These are phyloP conservation scores for Collybia mongolica DNA, from an alignment of 768 basidiomycete genomes.

Conservation along the genomic window DNA sequence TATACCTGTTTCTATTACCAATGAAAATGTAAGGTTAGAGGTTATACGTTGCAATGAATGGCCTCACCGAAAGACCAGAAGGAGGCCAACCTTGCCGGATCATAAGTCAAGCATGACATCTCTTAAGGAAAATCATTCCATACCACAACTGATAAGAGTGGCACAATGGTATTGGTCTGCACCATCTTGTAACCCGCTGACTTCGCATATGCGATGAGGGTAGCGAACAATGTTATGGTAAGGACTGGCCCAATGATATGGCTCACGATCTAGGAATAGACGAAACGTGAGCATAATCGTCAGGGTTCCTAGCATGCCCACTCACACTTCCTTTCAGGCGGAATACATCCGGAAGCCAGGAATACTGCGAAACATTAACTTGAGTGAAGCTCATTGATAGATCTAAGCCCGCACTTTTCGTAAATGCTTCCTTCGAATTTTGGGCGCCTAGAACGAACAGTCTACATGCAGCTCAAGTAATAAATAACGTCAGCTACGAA, in stretches of 20 bases:
- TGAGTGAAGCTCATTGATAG: too few species aligned
- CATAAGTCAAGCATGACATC: constrained; percentile 1
- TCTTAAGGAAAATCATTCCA: constrained; percentile 25
- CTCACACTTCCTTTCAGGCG: constrained; percentile 80
- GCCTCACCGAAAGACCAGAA: constrained; percentile 77
- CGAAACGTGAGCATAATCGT: constrained; percentile 6
- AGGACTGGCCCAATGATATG: constrained; percentile 80
- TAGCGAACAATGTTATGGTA: constrained; percentile 78
- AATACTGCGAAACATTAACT: constrained; percentile 49
- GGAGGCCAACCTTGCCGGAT: constrained; percentile 69
- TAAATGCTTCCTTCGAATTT: constrained; percentile 49
- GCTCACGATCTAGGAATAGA: constrained; percentile 53
- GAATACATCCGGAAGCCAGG: constrained; percentile 88
- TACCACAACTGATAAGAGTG: constrained; percentile 87
- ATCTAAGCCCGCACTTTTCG: constrained; percentile 39
- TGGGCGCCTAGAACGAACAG: constrained; percentile 28
- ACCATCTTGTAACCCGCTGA: constrained; percentile 56
- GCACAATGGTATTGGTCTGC: constrained; percentile 82
- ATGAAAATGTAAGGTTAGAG: not conserved
- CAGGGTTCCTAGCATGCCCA: constrained; percentile 9
- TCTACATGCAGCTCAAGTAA: not conserved
- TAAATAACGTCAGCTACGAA: not conserved
- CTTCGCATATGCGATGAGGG: constrained; percentile 56
- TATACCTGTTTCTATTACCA: constrained; percentile 61
- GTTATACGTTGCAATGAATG: constrained; percentile 15